Base-by-base conservation (phyloP, 208 protist species). In the Crithidia bombi region DNA sequence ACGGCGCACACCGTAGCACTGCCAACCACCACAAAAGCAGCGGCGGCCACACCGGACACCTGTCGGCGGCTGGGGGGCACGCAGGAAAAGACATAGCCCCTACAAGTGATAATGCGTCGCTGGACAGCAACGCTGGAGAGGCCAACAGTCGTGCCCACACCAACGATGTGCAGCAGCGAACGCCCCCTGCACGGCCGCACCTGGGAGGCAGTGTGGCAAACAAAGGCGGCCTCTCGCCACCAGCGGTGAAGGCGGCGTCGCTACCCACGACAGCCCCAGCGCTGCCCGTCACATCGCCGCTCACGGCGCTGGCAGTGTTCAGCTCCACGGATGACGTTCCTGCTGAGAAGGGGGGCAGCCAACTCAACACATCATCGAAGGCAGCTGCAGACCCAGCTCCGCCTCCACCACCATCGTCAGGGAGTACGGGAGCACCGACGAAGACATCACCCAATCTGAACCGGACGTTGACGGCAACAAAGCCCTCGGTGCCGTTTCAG, bases 231-330 rank as follows among this genome's bases (percentile, higher is more conserved):
- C 17, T 19, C 5, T 5, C 51, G 35, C 6, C 10, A 0, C 51
- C 51, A 14, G 47, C 25, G 5, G 47, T 26, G 5, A 26, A 17
- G 6, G 15, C 17, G 15, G 15, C 15, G 14, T 6, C 43, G 43
- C n/a, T n/a, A n/a, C n/a, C n/a, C n/a, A n/a, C n/a, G n/a, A n/a
- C n/a, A n/a, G n/a, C n/a, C n/a, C n/a, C n/a, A n/a, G 17, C 43
- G 43, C 15, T 35, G 19, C 15, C 4, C 3, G 10, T n/a, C 14
- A 17, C 33, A 23, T 64, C 28, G 32, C 43, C 46, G 32, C 46
- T 65, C 19, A 64, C 54, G n/a, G 54, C 47, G 62, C 28, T 64
- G 62, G 26, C 62, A 7, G 28, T 68, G 36, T 57, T 75, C 46
- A 57, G 50, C 47, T 28, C 46, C 0, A 57, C 9, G 11, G 70